Conservation (phyloP, 805 yeast species). For the Ogataea minuta region DNA sequence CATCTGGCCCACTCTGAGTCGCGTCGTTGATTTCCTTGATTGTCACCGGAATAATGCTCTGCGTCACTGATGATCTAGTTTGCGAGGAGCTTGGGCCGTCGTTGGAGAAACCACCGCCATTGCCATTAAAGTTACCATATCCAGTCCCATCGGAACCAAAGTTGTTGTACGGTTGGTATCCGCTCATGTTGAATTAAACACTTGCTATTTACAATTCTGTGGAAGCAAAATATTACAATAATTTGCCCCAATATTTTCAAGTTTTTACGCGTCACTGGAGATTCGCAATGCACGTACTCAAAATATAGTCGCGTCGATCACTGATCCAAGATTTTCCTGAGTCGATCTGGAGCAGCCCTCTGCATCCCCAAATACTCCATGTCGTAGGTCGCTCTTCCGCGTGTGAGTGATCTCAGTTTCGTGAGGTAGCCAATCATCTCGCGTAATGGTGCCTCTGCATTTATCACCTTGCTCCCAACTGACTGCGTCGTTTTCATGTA, state of each 20-base stretch:
- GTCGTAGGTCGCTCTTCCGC: conserved; percentile 82
- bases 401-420: conserved; percentile 75
- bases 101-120: conserved; percentile 34
- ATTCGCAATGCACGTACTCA: conserved; percentile 2
- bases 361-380: conserved; percentile 79
- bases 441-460: conserved; percentile 80
- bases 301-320: conserved; percentile 11
- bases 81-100: conserved; percentile 23
- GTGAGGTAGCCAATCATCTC: conserved; percentile 90
- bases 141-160: conserved; percentile 36
- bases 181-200: conserved; percentile 19
- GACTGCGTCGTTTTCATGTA: conserved; percentile 27
- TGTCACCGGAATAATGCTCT: conserved; percentile 61
- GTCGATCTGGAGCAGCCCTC: conserved; percentile 54
- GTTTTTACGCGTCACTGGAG: conserved; percentile 10
- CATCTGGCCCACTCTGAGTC: conserved; percentile 61
- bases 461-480: conserved; percentile 50
- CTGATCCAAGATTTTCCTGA: conserved; percentile 34
- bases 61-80: conserved; percentile 30
- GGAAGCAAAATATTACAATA: conserved; percentile 10
- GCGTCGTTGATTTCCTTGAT: conserved; percentile 69
- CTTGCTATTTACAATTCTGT: conserved; percentile 6
- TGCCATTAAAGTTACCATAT: conserved; percentile 33
- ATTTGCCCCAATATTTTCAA: conserved; percentile 7
- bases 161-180: conserved; percentile 40